Conservation (phyloP, 1,284 basidiomycete genomes). For the Austropuccinia psidii region DNA sequence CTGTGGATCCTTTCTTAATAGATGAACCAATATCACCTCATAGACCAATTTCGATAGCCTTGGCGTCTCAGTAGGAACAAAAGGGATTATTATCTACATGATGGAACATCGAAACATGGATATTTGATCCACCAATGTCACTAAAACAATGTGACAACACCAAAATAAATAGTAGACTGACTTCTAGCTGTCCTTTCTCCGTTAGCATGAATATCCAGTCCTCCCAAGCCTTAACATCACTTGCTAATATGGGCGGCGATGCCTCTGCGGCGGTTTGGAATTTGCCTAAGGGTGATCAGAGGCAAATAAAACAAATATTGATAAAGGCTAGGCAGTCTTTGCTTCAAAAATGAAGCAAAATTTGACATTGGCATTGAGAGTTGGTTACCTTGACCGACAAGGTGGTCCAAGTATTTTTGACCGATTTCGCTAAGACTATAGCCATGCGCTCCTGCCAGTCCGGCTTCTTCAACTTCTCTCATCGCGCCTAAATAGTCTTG, state of each 20-base stretch:
- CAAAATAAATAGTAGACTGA: conserved; percentile 43
- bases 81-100: conserved; percentile 71
- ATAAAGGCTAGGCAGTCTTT: too few relatives aligned
- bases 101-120: too few relatives aligned
- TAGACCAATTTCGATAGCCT: conserved; percentile 77
- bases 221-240: conserved; percentile 77
- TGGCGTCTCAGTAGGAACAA: conserved; percentile 73
- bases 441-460: conserved; percentile 44
- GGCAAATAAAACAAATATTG: neutral
- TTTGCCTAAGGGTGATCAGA: conserved; percentile 54
- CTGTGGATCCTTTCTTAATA: conserved; percentile 66
- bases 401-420: conserved; percentile 26
- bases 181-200: conserved; percentile 70
- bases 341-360: too few relatives aligned
- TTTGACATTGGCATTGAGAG: neutral
- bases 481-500: conserved; percentile 82
- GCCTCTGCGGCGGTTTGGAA: conserved; percentile 73
- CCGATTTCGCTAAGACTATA: conserved; percentile 44
- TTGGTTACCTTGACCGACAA: conserved; percentile 19
- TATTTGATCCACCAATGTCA: conserved; percentile 37
- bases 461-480: conserved; percentile 63
- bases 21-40: conserved; percentile 87
- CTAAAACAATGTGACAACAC: neutral
- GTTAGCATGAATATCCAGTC: conserved; percentile 89
- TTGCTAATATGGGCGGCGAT: conserved; percentile 77